Evolutionary conservation across 1,139 yeast genomes (phyloP), one percentile per base, ranked within the genome.

Genomic region (Hyphopichia fennica): DNA sequence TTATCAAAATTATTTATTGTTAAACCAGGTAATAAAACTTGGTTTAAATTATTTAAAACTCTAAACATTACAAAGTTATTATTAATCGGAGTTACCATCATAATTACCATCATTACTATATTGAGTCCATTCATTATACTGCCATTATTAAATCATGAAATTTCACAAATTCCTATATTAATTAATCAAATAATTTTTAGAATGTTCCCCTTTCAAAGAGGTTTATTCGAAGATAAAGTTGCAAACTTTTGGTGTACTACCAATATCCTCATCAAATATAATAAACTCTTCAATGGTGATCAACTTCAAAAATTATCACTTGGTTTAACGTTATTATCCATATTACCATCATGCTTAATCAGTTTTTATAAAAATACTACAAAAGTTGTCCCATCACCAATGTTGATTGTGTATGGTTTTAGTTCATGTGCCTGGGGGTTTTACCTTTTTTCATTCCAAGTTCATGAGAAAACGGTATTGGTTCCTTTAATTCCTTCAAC

Each of bases 191-290:
- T 69, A 37, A 64, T 88, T 16, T 63, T 72, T 38, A 77, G 99
- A 50, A 84, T 93, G 25, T 93, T 93, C 62, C 99, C 99, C 1
- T 91, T 93, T 56, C 80, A 81, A 38, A 76, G 99, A 57, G 99
- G 99, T 0, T 74, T 95, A n/a, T 93, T 95, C 73, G 99, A 93
- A 62, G 99, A 93, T 60, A 93, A 93, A 62, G 99, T 95, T 13
- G 97, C 96, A 39, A 93, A 91, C 58, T 84, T 93, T 54, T 93
- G 99, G 99, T 91, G 99, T 62, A 84, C 95, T 9, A 70, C 90
- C 2, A 93, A 93, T 61, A 72, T 87, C 0, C 51, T 89, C 11
- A 61, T 91, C 57, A 93, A 93, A 59, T 84, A 89, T 55, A 82
- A 79, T 49, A 57, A 65, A 3, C 45, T 75, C 0, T 84, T 87